These are phyloP conservation scores for Berberis thunbergii DNA, from an alignment of 164 flowering plant genomes.

Conservation along the genomic window DNA sequence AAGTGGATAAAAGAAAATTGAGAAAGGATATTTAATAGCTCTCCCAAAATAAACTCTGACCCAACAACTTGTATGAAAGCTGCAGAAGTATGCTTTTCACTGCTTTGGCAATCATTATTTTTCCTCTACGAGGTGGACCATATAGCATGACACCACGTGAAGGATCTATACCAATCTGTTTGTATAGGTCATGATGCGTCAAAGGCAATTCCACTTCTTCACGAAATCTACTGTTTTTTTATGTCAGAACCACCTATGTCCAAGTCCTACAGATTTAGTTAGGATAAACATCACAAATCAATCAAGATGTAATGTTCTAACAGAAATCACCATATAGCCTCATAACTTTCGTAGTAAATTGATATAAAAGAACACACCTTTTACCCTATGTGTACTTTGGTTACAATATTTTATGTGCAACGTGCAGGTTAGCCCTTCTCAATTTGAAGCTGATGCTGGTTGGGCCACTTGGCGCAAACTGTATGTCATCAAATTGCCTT, in stretches of 20 bases:
- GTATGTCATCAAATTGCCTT: slow-evolving; percentile 36
- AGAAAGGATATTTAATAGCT: too few relatives aligned
- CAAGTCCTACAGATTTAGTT: not conserved
- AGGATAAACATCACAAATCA: too few relatives aligned
- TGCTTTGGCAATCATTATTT: slow-evolving; percentile 96
- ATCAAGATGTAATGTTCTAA: too few relatives aligned
- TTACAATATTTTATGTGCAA: not conserved
- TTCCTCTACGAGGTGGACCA: slow-evolving; percentile 98
- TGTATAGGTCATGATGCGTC: not conserved
- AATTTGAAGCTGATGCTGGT: slow-evolving; percentile 97
- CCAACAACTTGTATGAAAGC: too few relatives aligned
- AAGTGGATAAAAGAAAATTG: too few relatives aligned
- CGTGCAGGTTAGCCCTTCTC: slow-evolving; percentile 85
- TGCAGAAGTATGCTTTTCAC: slow-evolving; percentile 15
- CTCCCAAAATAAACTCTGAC: too few relatives aligned
- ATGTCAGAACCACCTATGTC: slow-evolving; percentile 1
- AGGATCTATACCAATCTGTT: not conserved
- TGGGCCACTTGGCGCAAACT: slow-evolving; percentile 80
- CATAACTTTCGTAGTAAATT: too few relatives aligned
- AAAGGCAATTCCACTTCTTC: not conserved
- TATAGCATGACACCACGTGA: slow-evolving; percentile 40
- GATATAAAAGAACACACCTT: too few relatives aligned
- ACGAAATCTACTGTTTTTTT: not conserved
- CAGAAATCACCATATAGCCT: too few relatives aligned
- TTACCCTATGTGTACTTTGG: too few relatives aligned